These are phyloP conservation scores for Fusarium chuoi DNA, from an alignment of 2,329 filamentous ascomycete genomes.

Conservation along the genomic window DNA sequence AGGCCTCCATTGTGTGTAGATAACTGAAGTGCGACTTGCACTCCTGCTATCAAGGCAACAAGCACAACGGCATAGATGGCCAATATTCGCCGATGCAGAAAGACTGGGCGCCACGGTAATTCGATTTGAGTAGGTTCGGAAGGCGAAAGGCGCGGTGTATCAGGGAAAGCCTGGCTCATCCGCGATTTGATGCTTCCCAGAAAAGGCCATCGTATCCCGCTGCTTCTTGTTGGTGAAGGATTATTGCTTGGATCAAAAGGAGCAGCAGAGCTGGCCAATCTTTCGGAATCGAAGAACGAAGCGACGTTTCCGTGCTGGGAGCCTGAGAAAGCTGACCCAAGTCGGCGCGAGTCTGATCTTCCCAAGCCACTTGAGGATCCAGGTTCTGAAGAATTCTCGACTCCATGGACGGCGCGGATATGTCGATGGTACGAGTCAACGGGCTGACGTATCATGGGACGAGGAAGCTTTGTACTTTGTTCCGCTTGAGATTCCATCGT, in stretches of 20 bases:
- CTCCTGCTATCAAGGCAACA: conserved; percentile 41
- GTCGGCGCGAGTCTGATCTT: conserved; percentile 23
- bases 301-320: conserved; percentile 29
- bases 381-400: conserved; percentile 10
- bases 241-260: conserved; percentile 20
- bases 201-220: conserved; percentile 41
- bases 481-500: conserved; percentile 38
- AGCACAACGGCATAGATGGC: conserved; percentile 46
- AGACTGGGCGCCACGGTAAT: conserved; percentile 51
- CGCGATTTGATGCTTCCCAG: conserved; percentile 41
- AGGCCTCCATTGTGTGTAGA: conserved; percentile 48
- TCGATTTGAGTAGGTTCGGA: conserved; percentile 42
- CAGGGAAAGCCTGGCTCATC: conserved; percentile 25
- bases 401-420: conserved; percentile 42
- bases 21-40: conserved; percentile 47
- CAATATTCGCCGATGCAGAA: conserved; percentile 49
- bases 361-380: conserved; percentile 9
- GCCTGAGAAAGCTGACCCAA: conserved; percentile 8
- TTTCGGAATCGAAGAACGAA: conserved; percentile 43
- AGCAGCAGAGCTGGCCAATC: conserved; percentile 38
- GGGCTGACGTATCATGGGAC: conserved; percentile 35
- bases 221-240: conserved; percentile 9
- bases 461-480: conserved; percentile 30
- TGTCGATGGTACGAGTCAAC: conserved; percentile 44
- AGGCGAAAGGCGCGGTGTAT: conserved; percentile 17